A percentile compares a stretch with the other conserved stretches of the same genome.
phyloP scores from a whole-genome alignment of 1,284 basidiomycete species.

The Porodaedalea pini region DNA sequence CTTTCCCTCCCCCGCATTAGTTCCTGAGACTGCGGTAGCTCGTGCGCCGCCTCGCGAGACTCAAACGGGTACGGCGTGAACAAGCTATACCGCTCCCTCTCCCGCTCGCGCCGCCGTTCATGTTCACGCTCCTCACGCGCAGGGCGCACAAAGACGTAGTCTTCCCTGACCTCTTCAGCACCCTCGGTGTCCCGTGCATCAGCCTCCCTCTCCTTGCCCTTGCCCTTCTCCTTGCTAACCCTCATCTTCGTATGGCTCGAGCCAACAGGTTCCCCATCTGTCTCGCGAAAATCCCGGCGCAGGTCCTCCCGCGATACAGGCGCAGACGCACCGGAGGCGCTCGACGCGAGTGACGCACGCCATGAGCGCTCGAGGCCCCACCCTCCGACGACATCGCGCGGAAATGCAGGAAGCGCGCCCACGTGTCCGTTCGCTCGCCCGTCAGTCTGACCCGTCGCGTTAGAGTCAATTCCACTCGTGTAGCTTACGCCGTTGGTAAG shows the following conservation, averaged over 20 bases:
- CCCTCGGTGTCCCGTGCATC: neutral
- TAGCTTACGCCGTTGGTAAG: neutral
- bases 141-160: slow-evolving; percentile 6
- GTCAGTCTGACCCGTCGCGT: neutral
- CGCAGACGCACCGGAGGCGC: neutral
- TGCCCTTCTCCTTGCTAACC: slow-evolving; percentile 3
- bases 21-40: neutral
- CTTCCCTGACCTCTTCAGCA: neutral
- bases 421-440: neutral
- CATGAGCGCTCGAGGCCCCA: slow-evolving; percentile 19
- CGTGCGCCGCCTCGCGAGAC: neutral
- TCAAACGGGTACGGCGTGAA: neutral
- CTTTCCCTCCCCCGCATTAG: neutral
- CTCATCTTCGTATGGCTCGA: slow-evolving; percentile 11
- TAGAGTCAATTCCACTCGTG: neutral
- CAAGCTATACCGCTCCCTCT: neutral
- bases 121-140: neutral
- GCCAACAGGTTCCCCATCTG: neutral
- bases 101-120: slow-evolving; percentile 6
- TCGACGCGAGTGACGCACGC: slow-evolving; percentile 10
- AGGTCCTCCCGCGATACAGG: neutral
- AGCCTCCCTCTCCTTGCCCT: neutral
- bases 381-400: slow-evolving; percentile 14
- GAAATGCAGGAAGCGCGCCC: neutral
- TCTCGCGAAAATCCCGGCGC: neutral